Percentiles rank a stretch among this genome's conserved stretches.
These are phyloP conservation scores for Mucor saturninus DNA, from an alignment of 371 early-diverging fungal genomes.

Conservation along the genomic window DNA sequence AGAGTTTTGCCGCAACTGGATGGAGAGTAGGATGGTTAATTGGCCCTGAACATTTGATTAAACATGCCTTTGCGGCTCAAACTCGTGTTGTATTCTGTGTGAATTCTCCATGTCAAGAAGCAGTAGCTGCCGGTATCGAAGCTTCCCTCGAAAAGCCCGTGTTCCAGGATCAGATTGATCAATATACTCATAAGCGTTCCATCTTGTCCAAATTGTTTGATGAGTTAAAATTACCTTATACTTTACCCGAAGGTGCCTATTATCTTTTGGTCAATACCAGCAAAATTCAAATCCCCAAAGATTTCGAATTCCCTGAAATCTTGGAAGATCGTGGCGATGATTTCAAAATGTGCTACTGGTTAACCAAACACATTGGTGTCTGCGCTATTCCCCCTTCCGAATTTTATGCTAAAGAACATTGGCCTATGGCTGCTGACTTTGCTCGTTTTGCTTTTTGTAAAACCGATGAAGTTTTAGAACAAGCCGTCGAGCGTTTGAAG, in stretches of 20 bases:
- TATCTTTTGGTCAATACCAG: constrained; percentile 88
- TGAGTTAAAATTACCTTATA: constrained; percentile 76
- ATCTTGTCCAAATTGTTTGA: constrained; percentile 75
- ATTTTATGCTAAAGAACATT: constrained; percentile 82
- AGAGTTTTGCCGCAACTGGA: constrained; percentile 94
- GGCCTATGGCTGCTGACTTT: constrained; percentile 73
- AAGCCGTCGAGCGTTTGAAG: constrained; percentile 74
- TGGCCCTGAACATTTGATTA: constrained; percentile 77
- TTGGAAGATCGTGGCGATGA: constrained; percentile 71
- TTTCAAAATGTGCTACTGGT: constrained; percentile 85
- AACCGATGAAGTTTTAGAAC: constrained; percentile 81
- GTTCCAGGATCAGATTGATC: constrained; percentile 70
- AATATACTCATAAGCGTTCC: constrained; percentile 77
- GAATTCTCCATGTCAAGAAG: constrained; percentile 92
- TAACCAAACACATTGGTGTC: constrained; percentile 90
- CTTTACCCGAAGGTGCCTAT: constrained; percentile 92
- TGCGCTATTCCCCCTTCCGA: constrained; percentile 93
- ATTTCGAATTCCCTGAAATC: constrained; percentile 66
- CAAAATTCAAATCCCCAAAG: constrained; percentile 68
- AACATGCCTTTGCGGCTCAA: constrained; percentile 85
- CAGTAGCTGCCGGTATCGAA: constrained; percentile 80
- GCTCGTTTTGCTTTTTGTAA: constrained; percentile 96
- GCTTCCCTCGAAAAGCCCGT: constrained; percentile 64
- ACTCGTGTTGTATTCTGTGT: constrained; percentile 89
- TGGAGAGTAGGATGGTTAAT: constrained; percentile 97